Percentiles rank a stretch among this genome's conserved stretches.
phyloP scores from a whole-genome alignment of 345 rosid species.

The Bruguiera sexangula region DNA sequence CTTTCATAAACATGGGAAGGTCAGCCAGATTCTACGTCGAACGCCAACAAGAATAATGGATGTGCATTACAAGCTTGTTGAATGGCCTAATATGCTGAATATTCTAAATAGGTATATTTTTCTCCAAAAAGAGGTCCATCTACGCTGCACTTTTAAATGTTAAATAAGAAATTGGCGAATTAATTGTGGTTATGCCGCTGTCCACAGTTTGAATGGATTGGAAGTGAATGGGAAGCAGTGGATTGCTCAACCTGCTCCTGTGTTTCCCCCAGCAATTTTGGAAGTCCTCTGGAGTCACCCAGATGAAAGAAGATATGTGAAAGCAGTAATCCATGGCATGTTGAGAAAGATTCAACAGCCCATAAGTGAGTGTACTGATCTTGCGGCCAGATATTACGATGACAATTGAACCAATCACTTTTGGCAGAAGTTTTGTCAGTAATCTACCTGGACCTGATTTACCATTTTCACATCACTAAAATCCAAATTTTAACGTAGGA shows the following conservation, averaged over 20 bases:
- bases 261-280: constrained; percentile 34
- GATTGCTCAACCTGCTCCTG: constrained; percentile 21
- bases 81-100: constrained; percentile 47
- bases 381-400: no score
- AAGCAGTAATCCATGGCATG: no score
- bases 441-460: no score
- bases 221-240: constrained; percentile 13
- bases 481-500: no score
- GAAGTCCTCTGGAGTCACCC: constrained; percentile 36
- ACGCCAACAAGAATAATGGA: constrained; percentile 3
- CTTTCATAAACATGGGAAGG: constrained; percentile 26
- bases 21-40: background rate
- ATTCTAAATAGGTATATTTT: constrained; percentile 36
- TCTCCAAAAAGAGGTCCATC: background rate
- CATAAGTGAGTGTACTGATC: no score
- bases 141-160: no score
- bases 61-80: constrained; percentile 29
- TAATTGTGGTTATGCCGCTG: background rate
- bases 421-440: no score
- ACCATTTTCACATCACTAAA: no score
- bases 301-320: constrained; percentile 17
- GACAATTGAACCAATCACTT: no score
- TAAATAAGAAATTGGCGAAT: no score
- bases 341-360: no score
- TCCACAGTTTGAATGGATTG: constrained; percentile 34